These are phyloP conservation scores for Microthyrium microscopicum DNA, from an alignment of 2,329 filamentous ascomycete species.

Conservation along the genomic window DNA sequence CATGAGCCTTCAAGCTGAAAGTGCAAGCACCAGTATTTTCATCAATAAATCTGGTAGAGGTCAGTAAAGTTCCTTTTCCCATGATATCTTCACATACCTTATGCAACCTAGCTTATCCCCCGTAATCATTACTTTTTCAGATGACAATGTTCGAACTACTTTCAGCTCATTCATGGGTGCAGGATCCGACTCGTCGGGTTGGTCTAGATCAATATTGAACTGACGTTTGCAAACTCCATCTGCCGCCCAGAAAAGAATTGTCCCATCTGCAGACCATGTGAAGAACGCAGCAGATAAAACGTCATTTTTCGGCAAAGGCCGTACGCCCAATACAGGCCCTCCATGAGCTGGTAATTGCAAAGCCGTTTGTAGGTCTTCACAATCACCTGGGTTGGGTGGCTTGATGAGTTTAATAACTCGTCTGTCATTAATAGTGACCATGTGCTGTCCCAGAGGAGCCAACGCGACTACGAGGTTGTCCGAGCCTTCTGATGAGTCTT, in stretches of 20 bases:
- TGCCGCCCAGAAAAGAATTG: slow-evolving; percentile 65
- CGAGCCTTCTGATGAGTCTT: not conserved
- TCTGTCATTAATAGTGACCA: slow-evolving; percentile 49
- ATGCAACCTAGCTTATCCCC: slow-evolving; percentile 81
- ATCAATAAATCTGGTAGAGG: slow-evolving; percentile 41
- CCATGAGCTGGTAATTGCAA: slow-evolving; percentile 39
- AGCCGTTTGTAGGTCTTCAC: slow-evolving; percentile 15
- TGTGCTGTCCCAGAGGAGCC: slow-evolving; percentile 8
- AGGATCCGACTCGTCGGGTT: slow-evolving; percentile 28
- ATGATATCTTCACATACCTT: slow-evolving; percentile 22
- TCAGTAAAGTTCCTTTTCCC: not conserved
- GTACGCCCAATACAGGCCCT: slow-evolving; percentile 52
- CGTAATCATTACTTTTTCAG: slow-evolving; percentile 53
- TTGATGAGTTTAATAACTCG: slow-evolving; percentile 49
- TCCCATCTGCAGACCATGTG: slow-evolving; percentile 74
- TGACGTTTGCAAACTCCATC: slow-evolving; percentile 52
- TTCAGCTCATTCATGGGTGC: slow-evolving; percentile 39
- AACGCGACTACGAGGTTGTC: slow-evolving; percentile 9
- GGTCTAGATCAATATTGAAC: slow-evolving; percentile 53
- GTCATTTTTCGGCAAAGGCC: slow-evolving; percentile 44
- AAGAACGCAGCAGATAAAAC: slow-evolving; percentile 55
- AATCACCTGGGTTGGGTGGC: slow-evolving; percentile 27
- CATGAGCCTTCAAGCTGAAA: slow-evolving; percentile 70
- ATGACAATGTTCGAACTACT: slow-evolving; percentile 39
- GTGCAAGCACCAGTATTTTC: slow-evolving; percentile 42